phyloP scores from a whole-genome alignment of 495 filamentous ascomycete species.

The Sabuloglossum arenarium region DNA sequence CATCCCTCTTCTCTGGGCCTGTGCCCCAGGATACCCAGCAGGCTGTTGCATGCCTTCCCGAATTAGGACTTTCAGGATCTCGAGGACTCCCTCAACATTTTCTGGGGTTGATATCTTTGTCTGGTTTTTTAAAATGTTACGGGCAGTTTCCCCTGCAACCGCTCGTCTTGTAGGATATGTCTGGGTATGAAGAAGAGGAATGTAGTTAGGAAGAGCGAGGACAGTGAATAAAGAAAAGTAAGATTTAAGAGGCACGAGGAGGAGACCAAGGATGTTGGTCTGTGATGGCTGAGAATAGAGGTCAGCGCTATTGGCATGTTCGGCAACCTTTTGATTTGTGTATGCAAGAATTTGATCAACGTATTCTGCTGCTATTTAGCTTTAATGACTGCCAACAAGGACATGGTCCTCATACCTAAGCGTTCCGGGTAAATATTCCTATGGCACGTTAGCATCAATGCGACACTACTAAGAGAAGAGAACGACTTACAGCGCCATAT shows the following conservation, averaged over 20 bases:
- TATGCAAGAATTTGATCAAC: conserved; percentile 86
- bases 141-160: conserved; percentile 70
- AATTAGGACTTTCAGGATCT: conserved; percentile 73
- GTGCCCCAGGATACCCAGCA: conserved; percentile 60
- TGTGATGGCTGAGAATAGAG: conserved; percentile 75
- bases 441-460: conserved; percentile 5
- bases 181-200: conserved; percentile 75
- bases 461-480: not conserved
- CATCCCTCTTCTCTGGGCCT: conserved; percentile 36
- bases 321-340: conserved; percentile 67
- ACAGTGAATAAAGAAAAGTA: conserved; percentile 91
- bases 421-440: conserved; percentile 80
- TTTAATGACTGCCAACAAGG: not conserved
- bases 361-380: conserved; percentile 37
- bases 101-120: conserved; percentile 53
- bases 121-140: conserved; percentile 56
- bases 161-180: conserved; percentile 83
- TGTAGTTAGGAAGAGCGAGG: conserved; percentile 71
- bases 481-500: conserved; percentile 49
- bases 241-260: conserved; percentile 69
- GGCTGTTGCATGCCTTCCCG: conserved; percentile 79
- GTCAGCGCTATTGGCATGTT: conserved; percentile 84
- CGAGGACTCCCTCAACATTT: conserved; percentile 74
- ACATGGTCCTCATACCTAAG: conserved; percentile 23
- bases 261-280: conserved; percentile 67